Evolutionary conservation across 169 alveolate species (phyloP), one percentile per base, ranked within the genome.

Genomic region (Plasmodium berghei): DNA sequence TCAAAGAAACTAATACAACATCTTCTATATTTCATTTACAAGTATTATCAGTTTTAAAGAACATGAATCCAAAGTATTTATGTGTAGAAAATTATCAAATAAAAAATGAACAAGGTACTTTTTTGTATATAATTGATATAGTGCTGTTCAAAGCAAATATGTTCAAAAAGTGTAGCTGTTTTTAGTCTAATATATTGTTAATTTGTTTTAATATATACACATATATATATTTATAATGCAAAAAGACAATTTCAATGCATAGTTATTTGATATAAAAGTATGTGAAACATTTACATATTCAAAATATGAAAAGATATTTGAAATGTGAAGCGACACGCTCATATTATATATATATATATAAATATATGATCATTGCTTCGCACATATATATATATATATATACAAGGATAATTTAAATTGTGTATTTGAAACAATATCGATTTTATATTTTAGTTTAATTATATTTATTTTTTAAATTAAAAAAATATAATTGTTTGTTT

Each of bases 71-170:
- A 56, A 64, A 45, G 70, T 63, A 77, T 26, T 70, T 58, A 48
- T 49, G 73, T 40, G 24, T 52, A 48, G 54, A 73, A 54, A 63
- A 77, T 77, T 62, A 48, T 58, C 20, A 77, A 67, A 77, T 77
- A 48, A 62, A 77, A 77, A 77, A 77, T 77, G 89, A 77, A 26
- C 70, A 77, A 77, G 59, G 77, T 20, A 42, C 89, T 26, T 77
- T 77, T 77, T 70, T 77, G 80, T 77, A 77, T 70, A 40, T 80
- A 18, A 64, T 77, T 22, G 89, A 77, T 58, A 77, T 77, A 55
- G 69, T 77, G 16, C 70, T 77, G 28, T 40, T 77, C 40, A 55
- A 52, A 64, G 69, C n/a, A 52, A 66, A 69, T 40, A 26, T 20
- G 40, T 26, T 48, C 22, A 49, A 12, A 63, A 42, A 49, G 20